Conservation (phyloP, 371 early-diverging fungal genomes). For the Lichtheimia hyalospora region DNA sequence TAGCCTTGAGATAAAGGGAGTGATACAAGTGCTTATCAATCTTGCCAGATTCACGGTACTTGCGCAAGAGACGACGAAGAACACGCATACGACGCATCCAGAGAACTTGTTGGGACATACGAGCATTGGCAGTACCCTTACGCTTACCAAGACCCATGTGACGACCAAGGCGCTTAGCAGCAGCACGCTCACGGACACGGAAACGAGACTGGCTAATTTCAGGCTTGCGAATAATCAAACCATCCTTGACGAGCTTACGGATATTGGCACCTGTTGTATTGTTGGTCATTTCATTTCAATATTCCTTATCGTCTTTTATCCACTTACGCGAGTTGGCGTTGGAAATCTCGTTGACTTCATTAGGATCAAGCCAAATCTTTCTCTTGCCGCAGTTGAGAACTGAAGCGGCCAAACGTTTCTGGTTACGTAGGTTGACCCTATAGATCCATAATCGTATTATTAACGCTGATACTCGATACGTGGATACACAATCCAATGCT, state of each 20-base stretch:
- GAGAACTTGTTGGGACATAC: slow-evolving; percentile 94
- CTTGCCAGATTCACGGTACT: slow-evolving; percentile 97
- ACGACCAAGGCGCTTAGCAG: slow-evolving; percentile 98
- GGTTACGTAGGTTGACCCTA: slow-evolving; percentile 84
- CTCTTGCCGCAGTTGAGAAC: slow-evolving; percentile 99
- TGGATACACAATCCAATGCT: too few species aligned
- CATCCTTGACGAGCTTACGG: slow-evolving; percentile 96
- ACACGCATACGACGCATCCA: slow-evolving; percentile 99
- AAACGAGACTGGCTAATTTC: slow-evolving; percentile 91
- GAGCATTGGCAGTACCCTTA: slow-evolving; percentile 98
- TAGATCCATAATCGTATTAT: background rate
- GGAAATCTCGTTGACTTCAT: slow-evolving; percentile 94
- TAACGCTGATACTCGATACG: background rate
- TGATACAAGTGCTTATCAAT: slow-evolving; percentile 99
- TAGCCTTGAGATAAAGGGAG: slow-evolving; percentile 96
- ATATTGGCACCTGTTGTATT: slow-evolving; percentile 84
- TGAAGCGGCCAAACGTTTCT: slow-evolving; percentile 97
- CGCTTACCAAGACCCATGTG: slow-evolving; percentile 99
- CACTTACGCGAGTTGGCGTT: slow-evolving; percentile 96
- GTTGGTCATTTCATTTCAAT: background rate
- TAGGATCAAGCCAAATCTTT: slow-evolving; percentile 99
- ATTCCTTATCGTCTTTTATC: background rate
- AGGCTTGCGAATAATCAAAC: slow-evolving; percentile 97
- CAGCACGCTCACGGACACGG: slow-evolving; percentile 91
- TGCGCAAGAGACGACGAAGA: slow-evolving; percentile 95